Base-by-base conservation (phyloP, 2,329 filamentous ascomycete genomes). In the Ceratocystis destructans region DNA sequence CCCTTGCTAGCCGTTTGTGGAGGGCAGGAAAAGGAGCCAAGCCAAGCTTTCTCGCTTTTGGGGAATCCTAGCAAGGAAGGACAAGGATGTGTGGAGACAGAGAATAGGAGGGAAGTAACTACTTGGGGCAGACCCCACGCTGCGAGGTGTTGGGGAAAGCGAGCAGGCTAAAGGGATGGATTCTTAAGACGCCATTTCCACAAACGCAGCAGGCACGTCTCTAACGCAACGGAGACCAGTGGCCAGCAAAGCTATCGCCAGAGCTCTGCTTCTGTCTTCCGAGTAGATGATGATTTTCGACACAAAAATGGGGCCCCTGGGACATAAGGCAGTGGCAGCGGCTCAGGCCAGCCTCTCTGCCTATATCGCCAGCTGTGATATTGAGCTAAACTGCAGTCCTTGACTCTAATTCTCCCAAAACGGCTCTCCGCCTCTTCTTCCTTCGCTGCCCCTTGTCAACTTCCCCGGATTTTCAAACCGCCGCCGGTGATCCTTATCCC, bases 391-490 rank as follows among this genome's bases (percentile, higher is more conserved):
- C 50, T 25, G 50, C 50, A 55, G 8, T 2, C 12, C 50, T 22
- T 55, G 50, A 55, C 20, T 28, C 12, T 12, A 57, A 10, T 57
- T 57, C 53, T 57, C 53, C 53, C 25, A 7, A 57, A 57, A 57
- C 53, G 17, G 53, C 53, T 22, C 22, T 25, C 22, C 48, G 22
- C 10, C 5, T 55, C 50, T 48, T 25, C 20, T 53, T 53, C 48
- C 48, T 53, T 25, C 50, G 5, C 50, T 28, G 8, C 53, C 53
- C 59, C 59, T 20, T 61, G 59, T 41, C 59, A 15, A 62, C 44
- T 62, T 62, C 61, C 61, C 61, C 61, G 41, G 61, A 62, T 62
- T 62, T 62, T 44, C 61, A 57, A 31, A 28, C 22, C 53, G 25
- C 22, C 53, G 53, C 28, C 10, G 22, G 28, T 5, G 53, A 57